Evolutionary conservation across 2,329 filamentous ascomycete genomes (phyloP), one percentile per base, ranked within the genome.

Genomic region (Tricladium varicosporioides): DNA sequence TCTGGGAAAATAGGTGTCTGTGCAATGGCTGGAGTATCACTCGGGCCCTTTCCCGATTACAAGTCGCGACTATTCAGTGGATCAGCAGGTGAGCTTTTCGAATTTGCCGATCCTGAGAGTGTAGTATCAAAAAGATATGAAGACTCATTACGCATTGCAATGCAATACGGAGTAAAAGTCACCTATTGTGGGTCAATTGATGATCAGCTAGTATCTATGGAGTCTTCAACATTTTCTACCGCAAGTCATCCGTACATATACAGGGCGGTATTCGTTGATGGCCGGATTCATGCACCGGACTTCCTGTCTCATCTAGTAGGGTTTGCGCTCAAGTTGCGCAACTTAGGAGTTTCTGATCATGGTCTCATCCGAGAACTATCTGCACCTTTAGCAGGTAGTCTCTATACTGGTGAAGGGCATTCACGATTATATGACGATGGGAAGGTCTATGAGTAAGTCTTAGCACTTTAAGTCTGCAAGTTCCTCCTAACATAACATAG

Each of bases 131-230:
- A 88, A 67, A 84, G 89, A 63, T 95, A 97, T 64, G 85, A 91
- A 65, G 78, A 85, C 27, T 85, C 92, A 0, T 75, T 97, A 2
- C 85, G 88, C 67, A 82, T 83, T 9, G 87, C 88, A 1, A 77
- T 99, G 5, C 81, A 86, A 14, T 88, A 91, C 66, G 92, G 92
- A 11, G 90, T 90, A 13, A 84, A 91, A 43, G 84, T 97, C 49
- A 89, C 92, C 0, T 97, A 92, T 70, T 81, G 96, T 58, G 93
- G 93, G 53, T 97, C 92, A 72, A 95, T 99, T 51, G 94, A 99
- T 71, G 94, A 99, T 72, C 94, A 99, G 72, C 79, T 99, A 2
- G 92, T 99, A 13, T 93, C 92, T 3, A 78, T 99, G 69, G 93
- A 97, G 84, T 97, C 92, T 2, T 92, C 93, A 14, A 85, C 94